Conservation (phyloP, 148 eudicot species). For the Limonium bicolor region DNA sequence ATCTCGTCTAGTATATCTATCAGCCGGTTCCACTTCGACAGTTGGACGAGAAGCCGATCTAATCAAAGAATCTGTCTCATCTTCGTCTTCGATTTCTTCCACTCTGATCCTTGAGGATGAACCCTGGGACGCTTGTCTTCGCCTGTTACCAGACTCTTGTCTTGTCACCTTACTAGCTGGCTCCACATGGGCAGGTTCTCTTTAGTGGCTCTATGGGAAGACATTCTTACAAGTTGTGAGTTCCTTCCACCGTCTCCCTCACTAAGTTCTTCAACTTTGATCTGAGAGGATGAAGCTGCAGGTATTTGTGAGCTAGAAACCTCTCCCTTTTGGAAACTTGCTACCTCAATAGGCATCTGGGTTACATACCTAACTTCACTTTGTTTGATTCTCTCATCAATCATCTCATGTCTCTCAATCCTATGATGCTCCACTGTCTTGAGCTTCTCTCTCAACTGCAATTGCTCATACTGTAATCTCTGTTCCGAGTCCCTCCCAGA, state of each 20-base stretch:
- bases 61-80: slow-evolving; percentile 11
- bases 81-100: slow-evolving; percentile 13
- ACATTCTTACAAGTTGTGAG: too few relatives aligned
- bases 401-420: slow-evolving; percentile 10
- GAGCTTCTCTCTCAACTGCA: slow-evolving; percentile 15
- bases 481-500: slow-evolving; percentile 13
- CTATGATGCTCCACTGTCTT: slow-evolving; percentile 19
- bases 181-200: too few relatives aligned
- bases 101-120: slow-evolving; percentile 14
- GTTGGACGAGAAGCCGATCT: slow-evolving; percentile 16
- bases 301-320: slow-evolving; percentile 14
- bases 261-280: slow-evolving; percentile 10
- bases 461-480: slow-evolving; percentile 18
- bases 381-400: slow-evolving; percentile 17
- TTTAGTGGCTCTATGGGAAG: too few relatives aligned
- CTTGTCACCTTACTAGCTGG: too few relatives aligned
- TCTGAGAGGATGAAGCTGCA: slow-evolving; percentile 13
- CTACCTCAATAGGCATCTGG: slow-evolving; percentile 10
- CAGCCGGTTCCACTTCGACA: slow-evolving; percentile 8
- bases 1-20: slow-evolving; percentile 10
- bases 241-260: slow-evolving; percentile 14
- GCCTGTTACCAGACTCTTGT: too few relatives aligned
- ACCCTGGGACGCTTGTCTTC: too few relatives aligned
- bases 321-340: slow-evolving; percentile 15
- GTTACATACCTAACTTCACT: slow-evolving; percentile 11